Conservation (phyloP, 495 filamentous ascomycete species). For the Eremomyces bilateralis region DNA sequence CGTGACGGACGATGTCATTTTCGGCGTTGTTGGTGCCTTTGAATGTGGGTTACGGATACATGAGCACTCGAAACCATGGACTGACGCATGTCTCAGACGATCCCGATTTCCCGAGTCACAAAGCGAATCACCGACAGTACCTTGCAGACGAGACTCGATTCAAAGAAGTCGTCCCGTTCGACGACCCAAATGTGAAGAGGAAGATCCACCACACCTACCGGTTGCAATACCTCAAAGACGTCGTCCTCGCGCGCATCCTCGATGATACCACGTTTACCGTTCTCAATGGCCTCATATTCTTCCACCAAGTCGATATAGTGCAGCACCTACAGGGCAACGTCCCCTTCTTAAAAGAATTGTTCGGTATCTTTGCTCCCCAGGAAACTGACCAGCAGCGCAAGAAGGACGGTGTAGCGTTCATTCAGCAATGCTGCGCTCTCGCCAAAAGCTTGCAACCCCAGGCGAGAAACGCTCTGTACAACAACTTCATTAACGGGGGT, state of each 20-base stretch:
- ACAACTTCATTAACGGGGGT: constrained; percentile 72
- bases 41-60: constrained; percentile 43
- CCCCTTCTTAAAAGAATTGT: constrained; percentile 67
- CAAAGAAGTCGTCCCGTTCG: constrained; percentile 89
- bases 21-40: constrained; percentile 86
- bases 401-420: constrained; percentile 87
- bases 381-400: constrained; percentile 46
- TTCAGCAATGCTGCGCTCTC: constrained; percentile 87
- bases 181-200: constrained; percentile 52
- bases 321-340: constrained; percentile 68
- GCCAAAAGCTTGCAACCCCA: constrained; percentile 83
- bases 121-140: constrained; percentile 92
- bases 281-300: constrained; percentile 94
- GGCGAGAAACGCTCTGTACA: constrained; percentile 57
- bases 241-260: constrained; percentile 84
- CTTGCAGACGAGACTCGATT: constrained; percentile 70
- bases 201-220: constrained; percentile 96
- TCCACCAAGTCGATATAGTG: constrained; percentile 95
- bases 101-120: constrained; percentile 95
- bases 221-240: constrained; percentile 93
- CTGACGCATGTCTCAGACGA: constrained; percentile 36
- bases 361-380: constrained; percentile 56
- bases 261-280: constrained; percentile 97
- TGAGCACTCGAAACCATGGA: neutral
- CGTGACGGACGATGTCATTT: constrained; percentile 68